These are phyloP conservation scores for Aspergillus pseudoglaucus DNA, from an alignment of 2,329 filamentous ascomycete species.

Conservation along the genomic window DNA sequence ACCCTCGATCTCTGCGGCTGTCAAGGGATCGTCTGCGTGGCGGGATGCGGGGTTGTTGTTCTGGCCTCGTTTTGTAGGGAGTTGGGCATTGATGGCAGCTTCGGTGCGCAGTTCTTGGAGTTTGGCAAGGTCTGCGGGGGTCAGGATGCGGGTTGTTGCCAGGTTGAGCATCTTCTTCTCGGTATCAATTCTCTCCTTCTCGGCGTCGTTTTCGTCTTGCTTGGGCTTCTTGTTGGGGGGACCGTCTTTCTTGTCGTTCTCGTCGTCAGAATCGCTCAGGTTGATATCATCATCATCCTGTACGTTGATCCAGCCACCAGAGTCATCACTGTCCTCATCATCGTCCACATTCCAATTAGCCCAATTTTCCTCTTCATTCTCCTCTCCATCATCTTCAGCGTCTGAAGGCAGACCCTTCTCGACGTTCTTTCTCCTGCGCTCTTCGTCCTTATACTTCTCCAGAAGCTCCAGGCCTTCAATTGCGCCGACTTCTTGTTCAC, in stretches of 20 bases:
- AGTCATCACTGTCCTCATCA: slow-evolving; percentile 57
- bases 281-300: slow-evolving; percentile 72
- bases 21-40: slow-evolving; percentile 81
- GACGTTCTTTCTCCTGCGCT: slow-evolving; percentile 64
- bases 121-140: slow-evolving; percentile 91
- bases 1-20: slow-evolving; percentile 85
- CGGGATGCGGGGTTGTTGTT: slow-evolving; percentile 44
- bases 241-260: slow-evolving; percentile 45
- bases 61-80: slow-evolving; percentile 28
- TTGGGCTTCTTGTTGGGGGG: slow-evolving; percentile 58
- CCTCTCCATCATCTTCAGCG: slow-evolving; percentile 54
- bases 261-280: slow-evolving; percentile 68
- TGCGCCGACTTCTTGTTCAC: slow-evolving; percentile 69
- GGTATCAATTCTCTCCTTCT: slow-evolving; percentile 18
- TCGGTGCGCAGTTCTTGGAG: slow-evolving; percentile 77
- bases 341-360: slow-evolving; percentile 58
- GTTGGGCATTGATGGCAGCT: slow-evolving; percentile 48
- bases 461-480: slow-evolving; percentile 91
- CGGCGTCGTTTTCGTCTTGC: slow-evolving; percentile 40
- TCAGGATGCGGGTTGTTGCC: slow-evolving; percentile 89
- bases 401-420: slow-evolving; percentile 62
- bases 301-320: slow-evolving; percentile 90
- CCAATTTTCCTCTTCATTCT: slow-evolving; percentile 53
- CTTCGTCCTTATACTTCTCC: slow-evolving; percentile 88
- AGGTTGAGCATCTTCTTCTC: slow-evolving; percentile 48